phyloP scores from a whole-genome alignment of 352 stramenopile species.

The Phytopythium chamaehyphon region DNA sequence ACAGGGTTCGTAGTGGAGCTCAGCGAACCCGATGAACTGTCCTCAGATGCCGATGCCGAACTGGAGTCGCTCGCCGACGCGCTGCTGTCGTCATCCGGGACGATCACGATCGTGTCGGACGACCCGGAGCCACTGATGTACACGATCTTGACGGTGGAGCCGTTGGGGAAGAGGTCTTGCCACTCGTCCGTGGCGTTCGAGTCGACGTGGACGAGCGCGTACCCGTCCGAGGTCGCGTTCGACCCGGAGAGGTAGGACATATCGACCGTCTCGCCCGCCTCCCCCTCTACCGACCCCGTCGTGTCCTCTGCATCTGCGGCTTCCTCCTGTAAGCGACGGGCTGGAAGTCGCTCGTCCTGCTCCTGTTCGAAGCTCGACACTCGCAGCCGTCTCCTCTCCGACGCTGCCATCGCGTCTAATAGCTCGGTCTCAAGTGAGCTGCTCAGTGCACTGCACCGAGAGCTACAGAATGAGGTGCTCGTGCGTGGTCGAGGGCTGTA shows the following conservation, averaged over 20 bases:
- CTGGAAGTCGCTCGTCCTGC: too few species aligned
- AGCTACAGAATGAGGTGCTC: too few species aligned
- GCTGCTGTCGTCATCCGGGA: conserved; percentile 17
- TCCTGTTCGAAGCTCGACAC: too few species aligned
- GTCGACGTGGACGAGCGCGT: conserved; percentile 27
- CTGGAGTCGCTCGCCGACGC: conserved; percentile 6
- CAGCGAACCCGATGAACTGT: conserved; percentile 12
- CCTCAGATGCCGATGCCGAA: conserved; percentile 12
- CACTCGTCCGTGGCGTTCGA: conserved; percentile 27
- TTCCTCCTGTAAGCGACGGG: too few species aligned
- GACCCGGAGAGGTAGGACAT: conserved; percentile 28
- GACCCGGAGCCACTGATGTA: conserved; percentile 28
- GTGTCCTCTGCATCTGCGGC: background rate
- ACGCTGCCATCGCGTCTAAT: too few species aligned
- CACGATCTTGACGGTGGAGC: conserved; percentile 37
- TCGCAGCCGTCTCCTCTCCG: too few species aligned
- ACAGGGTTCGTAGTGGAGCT: conserved; percentile 11
- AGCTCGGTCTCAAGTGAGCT: too few species aligned
- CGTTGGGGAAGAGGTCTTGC: conserved; percentile 31
- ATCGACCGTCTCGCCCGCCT: conserved; percentile 12
- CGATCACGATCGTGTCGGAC: conserved; percentile 25
- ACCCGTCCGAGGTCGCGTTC: conserved; percentile 18
- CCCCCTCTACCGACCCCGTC: background rate
- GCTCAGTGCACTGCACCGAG: too few species aligned
- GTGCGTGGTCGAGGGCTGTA: too few species aligned